Percentiles rank a stretch among this genome's conserved stretches.
phyloP scores from a whole-genome alignment of 345 rosid genomes.

The Brassica rapa region DNA sequence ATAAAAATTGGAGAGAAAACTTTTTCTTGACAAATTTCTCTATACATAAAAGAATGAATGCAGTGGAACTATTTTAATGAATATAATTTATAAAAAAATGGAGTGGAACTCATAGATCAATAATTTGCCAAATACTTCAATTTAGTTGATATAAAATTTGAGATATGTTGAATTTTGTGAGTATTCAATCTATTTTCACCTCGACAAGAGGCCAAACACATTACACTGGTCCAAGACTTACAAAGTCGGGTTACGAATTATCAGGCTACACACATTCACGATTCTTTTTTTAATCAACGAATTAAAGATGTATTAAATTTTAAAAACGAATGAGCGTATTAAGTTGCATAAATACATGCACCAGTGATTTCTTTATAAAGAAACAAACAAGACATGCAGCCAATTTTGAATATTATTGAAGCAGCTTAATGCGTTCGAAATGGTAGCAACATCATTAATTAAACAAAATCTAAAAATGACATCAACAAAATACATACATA shows the following conservation, averaged over 20 bases:
- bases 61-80: no score
- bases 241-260: not conserved
- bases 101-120: not conserved
- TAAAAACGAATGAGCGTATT: not conserved
- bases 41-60: not conserved
- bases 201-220: not conserved
- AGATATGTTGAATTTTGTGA: not conserved
- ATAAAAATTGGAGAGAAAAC: not conserved
- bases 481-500: no score
- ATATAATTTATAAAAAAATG: not conserved
- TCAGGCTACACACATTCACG: not conserved
- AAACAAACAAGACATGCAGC: conserved; percentile 17
- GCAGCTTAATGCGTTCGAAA: conserved; percentile 21
- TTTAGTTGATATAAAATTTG: not conserved
- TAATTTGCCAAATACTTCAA: not conserved
- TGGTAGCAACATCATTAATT: conserved; percentile 7
- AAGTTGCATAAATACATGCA: not conserved
- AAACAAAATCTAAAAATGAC: not conserved
- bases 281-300: not conserved
- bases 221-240: not conserved
- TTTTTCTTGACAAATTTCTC: not conserved
- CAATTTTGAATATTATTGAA: conserved; percentile 26
- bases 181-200: not conserved
- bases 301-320: not conserved
- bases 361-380: not conserved